These are phyloP conservation scores for Setaria italica DNA, from an alignment of 202 grass and related monocot species.

Conservation along the genomic window DNA sequence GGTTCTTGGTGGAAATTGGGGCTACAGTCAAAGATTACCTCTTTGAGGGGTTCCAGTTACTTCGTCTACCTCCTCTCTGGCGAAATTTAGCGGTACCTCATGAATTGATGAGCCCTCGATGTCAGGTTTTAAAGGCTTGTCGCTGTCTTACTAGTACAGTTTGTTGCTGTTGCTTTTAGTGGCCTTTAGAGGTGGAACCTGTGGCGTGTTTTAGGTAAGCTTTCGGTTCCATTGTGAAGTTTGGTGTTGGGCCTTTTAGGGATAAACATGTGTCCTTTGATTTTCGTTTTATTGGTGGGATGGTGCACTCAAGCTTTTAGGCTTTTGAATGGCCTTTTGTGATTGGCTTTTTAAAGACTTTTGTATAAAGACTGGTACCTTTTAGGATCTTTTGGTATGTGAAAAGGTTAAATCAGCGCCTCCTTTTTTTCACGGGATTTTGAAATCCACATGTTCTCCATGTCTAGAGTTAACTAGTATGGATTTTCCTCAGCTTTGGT, in stretches of 20 bases:
- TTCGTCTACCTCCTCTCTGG: background rate
- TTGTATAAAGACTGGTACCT: background rate
- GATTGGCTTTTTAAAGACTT: background rate
- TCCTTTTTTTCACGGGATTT: background rate
- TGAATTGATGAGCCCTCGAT: background rate
- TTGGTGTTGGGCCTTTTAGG: constrained; percentile 15
- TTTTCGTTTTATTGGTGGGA: constrained; percentile 13
- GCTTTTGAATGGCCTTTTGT: constrained; percentile 3
- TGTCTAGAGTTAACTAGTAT: background rate
- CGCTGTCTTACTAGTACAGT: constrained; percentile 7
- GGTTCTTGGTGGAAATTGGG: constrained; percentile 25
- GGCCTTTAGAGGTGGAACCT: constrained; percentile 1
- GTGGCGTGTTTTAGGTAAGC: constrained; percentile 24
- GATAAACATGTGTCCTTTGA: constrained; percentile 34
- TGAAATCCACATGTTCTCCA: background rate
- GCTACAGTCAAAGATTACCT: constrained; percentile 7
- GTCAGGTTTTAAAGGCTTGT: background rate
- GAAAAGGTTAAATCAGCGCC: background rate
- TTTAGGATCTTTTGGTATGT: background rate
- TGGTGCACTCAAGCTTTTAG: constrained; percentile 7
- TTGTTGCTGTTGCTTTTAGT: constrained; percentile 16
- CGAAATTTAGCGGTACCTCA: background rate
- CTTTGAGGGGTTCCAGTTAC: background rate
- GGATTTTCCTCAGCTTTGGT: background rate
- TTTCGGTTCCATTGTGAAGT: constrained; percentile 6